Evolutionary conservation across 2,329 filamentous ascomycete genomes (phyloP), one percentile per base, ranked within the genome.

Genomic region (Colletotrichum sansevieriae): DNA sequence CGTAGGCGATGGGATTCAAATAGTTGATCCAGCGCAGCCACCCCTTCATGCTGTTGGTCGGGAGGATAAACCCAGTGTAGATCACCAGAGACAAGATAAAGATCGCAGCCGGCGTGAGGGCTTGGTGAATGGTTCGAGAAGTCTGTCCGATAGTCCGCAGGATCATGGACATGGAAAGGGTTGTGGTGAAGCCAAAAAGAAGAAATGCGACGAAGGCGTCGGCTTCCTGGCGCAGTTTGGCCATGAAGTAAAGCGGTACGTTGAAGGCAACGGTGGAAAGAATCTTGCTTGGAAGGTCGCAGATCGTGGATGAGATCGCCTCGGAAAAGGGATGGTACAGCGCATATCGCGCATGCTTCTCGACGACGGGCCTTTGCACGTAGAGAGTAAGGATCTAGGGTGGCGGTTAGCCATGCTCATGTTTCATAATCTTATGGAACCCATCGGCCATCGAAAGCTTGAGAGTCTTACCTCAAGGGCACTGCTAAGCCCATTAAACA

Each of bases 191-290:
- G 0, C 80, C 82, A 71, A 87, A 84, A 3, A 87, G 75, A 71
- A 84, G 84, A 76, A 83, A 87, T 62, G 83, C 81, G 73, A 87
- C 87, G 74, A 87, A 87, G 0, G 83, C 78, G 13, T 83, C 85
- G 2, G 87, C 80, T 63, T 84, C 83, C 57, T 86, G 81, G 61
- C 85, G 82, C 3, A 92, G 81, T 66, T 88, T 86, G 1, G 87
- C 85, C 86, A 91, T 86, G 75, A 91, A 91, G 79, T 92, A 92
- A 0, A 91, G 76, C 1, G 85, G 83, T 57, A 90, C 55, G 73
- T 91, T 91, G 82, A 90, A 91, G 9, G 82, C 78, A 67, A 90
- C 80, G 0, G 85, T 78, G 67, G 88, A 88, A 2, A 71, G 29
- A 4, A 72, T 79, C 77, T 73, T 83, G 78, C 77, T 70, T 54